Evolutionary conservation across 164 flowering plant genomes (phyloP).

Genomic region (Akebia trifoliata): DNA sequence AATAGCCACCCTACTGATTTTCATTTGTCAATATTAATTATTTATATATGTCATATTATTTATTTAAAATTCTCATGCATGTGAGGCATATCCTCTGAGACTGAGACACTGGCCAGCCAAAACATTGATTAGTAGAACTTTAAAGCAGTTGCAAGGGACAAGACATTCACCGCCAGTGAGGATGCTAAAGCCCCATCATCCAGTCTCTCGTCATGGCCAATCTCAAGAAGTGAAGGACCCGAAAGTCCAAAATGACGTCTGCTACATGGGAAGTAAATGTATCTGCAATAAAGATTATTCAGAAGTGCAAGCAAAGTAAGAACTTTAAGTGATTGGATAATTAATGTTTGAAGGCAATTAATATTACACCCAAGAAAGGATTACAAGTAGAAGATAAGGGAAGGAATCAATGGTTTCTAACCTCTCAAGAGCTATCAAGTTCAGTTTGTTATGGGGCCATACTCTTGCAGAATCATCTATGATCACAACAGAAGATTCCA

Average conservation of each 20-base stretch:
- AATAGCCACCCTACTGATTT: no score
- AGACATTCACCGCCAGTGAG: constrained; percentile 61
- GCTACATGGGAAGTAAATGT: constrained; percentile 92
- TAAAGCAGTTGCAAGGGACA: neutral
- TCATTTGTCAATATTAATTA: no score
- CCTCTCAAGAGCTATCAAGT: constrained; percentile 96
- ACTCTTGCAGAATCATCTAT: constrained; percentile 95
- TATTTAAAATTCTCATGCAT: no score
- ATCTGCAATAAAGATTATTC: no score
- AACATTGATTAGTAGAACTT: no score
- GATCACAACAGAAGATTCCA: constrained; percentile 91
- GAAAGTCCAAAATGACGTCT: constrained; percentile 91
- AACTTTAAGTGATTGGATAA: no score
- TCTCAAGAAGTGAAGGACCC: constrained; percentile 96
- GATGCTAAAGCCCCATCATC: constrained; percentile 95
- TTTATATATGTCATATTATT: no score
- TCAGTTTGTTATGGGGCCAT: constrained; percentile 92
- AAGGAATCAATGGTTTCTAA: constrained; percentile 1
- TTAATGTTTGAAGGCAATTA: no score
- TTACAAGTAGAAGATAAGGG: neutral
- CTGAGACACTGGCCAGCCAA: no score
- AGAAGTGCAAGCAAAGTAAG: neutral
- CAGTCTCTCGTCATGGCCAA: constrained; percentile 94
- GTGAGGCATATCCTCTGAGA: no score
- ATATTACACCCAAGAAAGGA: no score